Conservation (phyloP, 257 asterid species). For the Misopates orontium region DNA sequence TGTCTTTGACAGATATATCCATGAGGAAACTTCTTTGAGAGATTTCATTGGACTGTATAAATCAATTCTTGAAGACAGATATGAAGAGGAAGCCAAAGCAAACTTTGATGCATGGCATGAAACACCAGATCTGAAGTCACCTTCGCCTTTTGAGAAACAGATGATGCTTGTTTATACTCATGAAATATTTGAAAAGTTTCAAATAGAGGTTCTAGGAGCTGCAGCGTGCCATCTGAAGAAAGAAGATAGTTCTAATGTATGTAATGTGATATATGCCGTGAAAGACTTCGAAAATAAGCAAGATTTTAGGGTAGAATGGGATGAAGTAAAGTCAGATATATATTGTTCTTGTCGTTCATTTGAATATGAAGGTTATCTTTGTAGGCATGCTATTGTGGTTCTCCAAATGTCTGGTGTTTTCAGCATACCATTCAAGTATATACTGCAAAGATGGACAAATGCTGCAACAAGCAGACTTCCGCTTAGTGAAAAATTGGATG, state of each 20-base stretch:
- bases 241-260: constrained; percentile 53
- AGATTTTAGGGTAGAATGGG: constrained; percentile 74
- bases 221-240: constrained; percentile 91
- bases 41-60: constrained; percentile 62
- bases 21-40: constrained; percentile 57
- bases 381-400: constrained; percentile 87
- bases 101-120: constrained; percentile 96
- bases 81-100: constrained; percentile 89
- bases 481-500: constrained; percentile 66
- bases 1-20: constrained; percentile 69
- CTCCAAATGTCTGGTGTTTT: constrained; percentile 97
- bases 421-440: constrained; percentile 67
- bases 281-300: constrained; percentile 69
- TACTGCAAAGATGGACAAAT: constrained; percentile 91
- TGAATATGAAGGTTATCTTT: constrained; percentile 82
- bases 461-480: constrained; percentile 73
- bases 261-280: constrained; percentile 49
- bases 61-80: constrained; percentile 66
- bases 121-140: constrained; percentile 82
- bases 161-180: constrained; percentile 68
- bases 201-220: constrained; percentile 85
- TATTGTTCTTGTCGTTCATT: constrained; percentile 70
- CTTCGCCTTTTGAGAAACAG: constrained; percentile 94
- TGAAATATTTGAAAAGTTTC: constrained; percentile 83
- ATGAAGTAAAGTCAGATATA: constrained; percentile 52